Conservation (phyloP, 2,329 filamentous ascomycete genomes). For the Verticillium nubilum region DNA sequence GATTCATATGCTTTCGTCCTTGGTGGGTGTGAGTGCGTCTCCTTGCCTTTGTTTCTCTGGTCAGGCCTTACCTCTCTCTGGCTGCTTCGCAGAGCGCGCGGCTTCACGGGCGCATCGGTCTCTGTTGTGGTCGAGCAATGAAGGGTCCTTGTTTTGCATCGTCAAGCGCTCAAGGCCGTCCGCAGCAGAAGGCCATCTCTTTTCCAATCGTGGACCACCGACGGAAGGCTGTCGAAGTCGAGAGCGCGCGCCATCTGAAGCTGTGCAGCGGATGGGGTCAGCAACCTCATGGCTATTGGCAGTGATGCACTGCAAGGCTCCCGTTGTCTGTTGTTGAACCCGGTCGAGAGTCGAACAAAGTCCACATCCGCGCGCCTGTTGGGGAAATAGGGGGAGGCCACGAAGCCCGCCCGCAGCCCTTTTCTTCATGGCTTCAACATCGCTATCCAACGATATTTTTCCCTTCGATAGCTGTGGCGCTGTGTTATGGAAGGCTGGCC, state of each 20-base stretch:
- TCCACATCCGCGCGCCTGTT: slow-evolving; percentile 2
- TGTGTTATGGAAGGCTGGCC: not conserved
- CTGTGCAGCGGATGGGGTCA: not conserved
- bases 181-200: not conserved
- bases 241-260: slow-evolving; percentile 2
- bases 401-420: not conserved
- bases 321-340: not conserved
- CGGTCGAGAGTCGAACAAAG: not conserved
- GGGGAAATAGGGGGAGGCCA: not conserved
- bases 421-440: not conserved
- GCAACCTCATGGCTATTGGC: not conserved
- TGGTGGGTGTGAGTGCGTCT: not conserved
- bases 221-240: not conserved
- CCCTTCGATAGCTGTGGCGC: not conserved
- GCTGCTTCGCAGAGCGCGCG: not conserved
- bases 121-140: not conserved
- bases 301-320: not conserved
- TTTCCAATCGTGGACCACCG: not conserved
- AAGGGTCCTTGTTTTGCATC: not conserved
- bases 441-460: not conserved
- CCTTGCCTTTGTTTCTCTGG: not conserved
- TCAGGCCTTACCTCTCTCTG: not conserved
- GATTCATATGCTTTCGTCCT: not conserved
- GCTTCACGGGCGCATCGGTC: not conserved
- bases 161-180: not conserved